These are phyloP conservation scores for Fusarium odoratissimum DNA, from an alignment of 2,329 filamentous ascomycete species.

Conservation along the genomic window DNA sequence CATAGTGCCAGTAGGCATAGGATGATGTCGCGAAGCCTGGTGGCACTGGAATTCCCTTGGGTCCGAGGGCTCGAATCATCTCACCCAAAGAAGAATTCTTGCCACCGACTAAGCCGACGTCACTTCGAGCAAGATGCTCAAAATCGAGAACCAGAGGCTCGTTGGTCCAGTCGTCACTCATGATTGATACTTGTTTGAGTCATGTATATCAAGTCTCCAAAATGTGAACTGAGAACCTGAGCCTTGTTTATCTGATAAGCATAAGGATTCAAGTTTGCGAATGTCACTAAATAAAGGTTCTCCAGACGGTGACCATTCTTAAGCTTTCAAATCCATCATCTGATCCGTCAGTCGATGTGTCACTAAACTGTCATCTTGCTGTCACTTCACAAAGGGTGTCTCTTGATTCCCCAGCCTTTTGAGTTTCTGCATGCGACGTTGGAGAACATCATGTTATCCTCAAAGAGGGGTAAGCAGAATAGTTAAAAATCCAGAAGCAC, in stretches of 20 bases:
- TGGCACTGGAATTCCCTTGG: constrained; percentile 48
- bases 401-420: not conserved
- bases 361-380: not conserved
- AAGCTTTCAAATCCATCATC: not conserved
- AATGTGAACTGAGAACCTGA: not conserved
- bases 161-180: not conserved
- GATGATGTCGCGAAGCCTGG: constrained; percentile 52
- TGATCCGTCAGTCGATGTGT: not conserved
- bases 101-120: constrained; percentile 47
- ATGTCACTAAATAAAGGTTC: too few species aligned
- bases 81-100: constrained; percentile 55
- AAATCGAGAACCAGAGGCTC: constrained; percentile 13
- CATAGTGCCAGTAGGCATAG: constrained; percentile 49
- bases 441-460: not conserved
- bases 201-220: not conserved
- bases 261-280: not conserved
- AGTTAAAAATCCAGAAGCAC: not conserved
- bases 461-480: not conserved
- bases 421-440: not conserved
- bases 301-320: not conserved
- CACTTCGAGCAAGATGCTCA: constrained; percentile 12
- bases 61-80: constrained; percentile 49
- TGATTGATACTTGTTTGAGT: not conserved
- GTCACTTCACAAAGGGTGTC: not conserved
- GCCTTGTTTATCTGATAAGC: not conserved